These are phyloP conservation scores for Trifolium subterraneum DNA, from an alignment of 306 rosid genomes.

Conservation along the genomic window DNA sequence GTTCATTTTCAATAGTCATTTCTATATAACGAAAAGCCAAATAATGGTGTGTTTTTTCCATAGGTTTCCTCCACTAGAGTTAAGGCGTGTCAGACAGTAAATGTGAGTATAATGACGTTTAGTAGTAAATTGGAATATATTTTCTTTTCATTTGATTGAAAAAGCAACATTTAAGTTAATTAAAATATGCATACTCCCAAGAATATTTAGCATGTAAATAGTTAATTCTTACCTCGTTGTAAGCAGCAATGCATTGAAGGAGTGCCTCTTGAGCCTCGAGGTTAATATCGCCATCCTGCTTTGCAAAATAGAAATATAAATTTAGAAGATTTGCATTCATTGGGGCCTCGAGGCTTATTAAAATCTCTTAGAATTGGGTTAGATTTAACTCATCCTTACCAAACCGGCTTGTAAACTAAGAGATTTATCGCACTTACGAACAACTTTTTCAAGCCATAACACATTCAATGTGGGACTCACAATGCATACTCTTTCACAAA, in stretches of 20 bases:
- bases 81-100: no score
- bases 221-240: slow-evolving; percentile 61
- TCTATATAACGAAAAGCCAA: background rate
- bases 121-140: no score
- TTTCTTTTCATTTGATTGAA: no score
- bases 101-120: no score
- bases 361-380: background rate
- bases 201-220: slow-evolving; percentile 13
- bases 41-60: no score
- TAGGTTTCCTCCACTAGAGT: no score
- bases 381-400: background rate
- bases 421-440: background rate
- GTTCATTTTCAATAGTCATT: background rate
- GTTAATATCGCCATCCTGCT: slow-evolving; percentile 50
- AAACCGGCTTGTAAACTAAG: no score
- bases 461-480: background rate
- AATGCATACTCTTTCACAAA: background rate
- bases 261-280: slow-evolving; percentile 61
- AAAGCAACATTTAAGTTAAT: background rate
- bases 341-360: slow-evolving; percentile 18
- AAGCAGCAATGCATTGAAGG: slow-evolving; percentile 65
- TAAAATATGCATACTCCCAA: background rate
- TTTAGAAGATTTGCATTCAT: slow-evolving; percentile 17
- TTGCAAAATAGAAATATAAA: slow-evolving; percentile 33
- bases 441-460: background rate